Base-by-base conservation (phyloP, 768 basidiomycete species). In the Dentipellis fragilis region DNA sequence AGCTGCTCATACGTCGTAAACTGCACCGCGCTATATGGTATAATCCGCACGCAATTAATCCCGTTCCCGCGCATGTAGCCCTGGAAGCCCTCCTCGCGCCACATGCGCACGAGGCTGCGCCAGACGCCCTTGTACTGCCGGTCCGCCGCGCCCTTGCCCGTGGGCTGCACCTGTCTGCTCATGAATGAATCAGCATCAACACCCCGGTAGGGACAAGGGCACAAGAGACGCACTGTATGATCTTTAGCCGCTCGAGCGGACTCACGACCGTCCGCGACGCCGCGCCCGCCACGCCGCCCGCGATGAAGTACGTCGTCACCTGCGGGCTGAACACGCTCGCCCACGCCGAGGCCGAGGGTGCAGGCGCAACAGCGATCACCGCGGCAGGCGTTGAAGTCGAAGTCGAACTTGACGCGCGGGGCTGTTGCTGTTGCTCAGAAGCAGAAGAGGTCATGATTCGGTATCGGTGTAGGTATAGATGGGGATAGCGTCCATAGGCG, bases 21-120 rank as follows among this genome's bases (percentile, higher is more conserved):
- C 63, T 90, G 88, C 17, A 90, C 88, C 48, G 87, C 84, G 64
- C 87, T 75, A 60, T 97, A 98, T 11, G 95, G 95, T 61, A 96
- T 84, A 62, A 98, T 98, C 56, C 95, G 79, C 63, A 93, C 63
- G 70, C 90, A 92, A 71, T 93, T 94, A 67, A 94, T 87, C 40
- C 85, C 82, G 62, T 97, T 97, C 3, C 95, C 95, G 61, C 90
- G 77, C 93, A 97, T 93, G 69, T 83, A 93, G 11, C 94, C 95
- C 67, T 71, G 80, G 69, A 94, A 85, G 8, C 95, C 95, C 69
- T 98, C 95, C 67, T 97, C 93, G 60, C 74, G 72, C 89, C 91
- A 97, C 84, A 94, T 94, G 59, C 94, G 81, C 16, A 79, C 78
- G 47, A 95, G 79, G 61, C 88, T 89, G 16, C 80, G 72, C 82